Percentiles rank a stretch among this genome's conserved stretches.
phyloP scores from a whole-genome alignment of 2,329 filamentous ascomycete genomes.

The Aspergillus hortae region DNA sequence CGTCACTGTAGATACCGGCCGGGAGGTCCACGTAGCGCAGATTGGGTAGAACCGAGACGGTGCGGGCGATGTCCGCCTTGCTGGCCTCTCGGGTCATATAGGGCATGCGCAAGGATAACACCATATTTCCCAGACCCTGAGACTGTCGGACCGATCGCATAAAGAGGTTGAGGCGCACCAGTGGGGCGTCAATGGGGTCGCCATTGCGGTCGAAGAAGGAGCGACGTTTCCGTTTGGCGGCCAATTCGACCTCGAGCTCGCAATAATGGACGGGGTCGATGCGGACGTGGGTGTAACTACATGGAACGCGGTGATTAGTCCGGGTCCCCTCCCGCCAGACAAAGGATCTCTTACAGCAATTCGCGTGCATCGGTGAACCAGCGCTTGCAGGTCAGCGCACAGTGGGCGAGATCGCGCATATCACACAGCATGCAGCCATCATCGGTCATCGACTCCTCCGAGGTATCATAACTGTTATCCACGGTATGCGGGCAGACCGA shows the following conservation, averaged over 20 bases:
- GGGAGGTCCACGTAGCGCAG: conserved; percentile 87
- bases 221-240: conserved; percentile 72
- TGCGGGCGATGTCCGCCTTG: conserved; percentile 78
- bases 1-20: conserved; percentile 80
- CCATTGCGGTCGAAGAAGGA: conserved; percentile 73
- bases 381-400: conserved; percentile 66
- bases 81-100: conserved; percentile 92
- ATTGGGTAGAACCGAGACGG: conserved; percentile 79
- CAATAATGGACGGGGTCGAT: conserved; percentile 96
- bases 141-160: conserved; percentile 79
- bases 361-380: conserved; percentile 63
- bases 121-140: conserved; percentile 63
- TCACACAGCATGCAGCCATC: conserved; percentile 92
- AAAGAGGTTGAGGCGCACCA: conserved; percentile 71
- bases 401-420: conserved; percentile 80
- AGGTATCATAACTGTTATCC: conserved; percentile 75
- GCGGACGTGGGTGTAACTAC: conserved; percentile 80
- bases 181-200: conserved; percentile 75
- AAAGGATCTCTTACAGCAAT: conserved; percentile 55
- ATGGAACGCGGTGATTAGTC: conserved; percentile 5
- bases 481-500: conserved; percentile 78
- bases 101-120: conserved; percentile 79
- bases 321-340: neutral
- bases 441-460: conserved; percentile 73
- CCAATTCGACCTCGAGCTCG: conserved; percentile 75